Evolutionary conservation across 139 green algal genomes (phyloP).

Genomic region (Diplosphaera chodatii): DNA sequence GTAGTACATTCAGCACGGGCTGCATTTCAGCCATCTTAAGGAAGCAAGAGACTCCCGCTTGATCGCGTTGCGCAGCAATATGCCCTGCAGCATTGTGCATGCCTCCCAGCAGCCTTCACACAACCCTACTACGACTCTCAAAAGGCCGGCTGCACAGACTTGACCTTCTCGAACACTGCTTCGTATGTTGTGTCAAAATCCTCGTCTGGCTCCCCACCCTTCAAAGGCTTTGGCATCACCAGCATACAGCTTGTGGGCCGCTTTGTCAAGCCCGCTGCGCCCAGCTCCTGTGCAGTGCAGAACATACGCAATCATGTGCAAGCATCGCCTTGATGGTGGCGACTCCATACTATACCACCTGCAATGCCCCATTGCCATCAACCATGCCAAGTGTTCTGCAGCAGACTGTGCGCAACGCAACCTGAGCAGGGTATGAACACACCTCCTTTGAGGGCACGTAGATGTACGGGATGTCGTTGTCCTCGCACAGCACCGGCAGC

Average conservation of each 20-base stretch:
- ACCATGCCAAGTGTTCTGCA: no score
- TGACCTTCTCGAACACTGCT: conserved; percentile 64
- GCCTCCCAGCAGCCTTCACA: no score
- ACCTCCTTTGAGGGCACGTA: conserved; percentile 94
- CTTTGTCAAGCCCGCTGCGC: conserved; percentile 91
- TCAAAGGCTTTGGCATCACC: conserved; percentile 76
- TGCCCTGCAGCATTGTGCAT: no score
- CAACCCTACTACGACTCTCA: conserved; percentile 8
- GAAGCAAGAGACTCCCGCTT: no score
- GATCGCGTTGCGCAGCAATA: no score
- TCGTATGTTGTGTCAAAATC: conserved; percentile 60
- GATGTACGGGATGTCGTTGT: conserved; percentile 90
- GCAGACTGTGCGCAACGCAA: no score
- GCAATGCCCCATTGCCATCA: no score
- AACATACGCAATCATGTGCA: no score
- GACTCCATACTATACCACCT: no score
- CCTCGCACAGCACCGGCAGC: conserved; percentile 94
- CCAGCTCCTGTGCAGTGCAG: conserved; percentile 63
- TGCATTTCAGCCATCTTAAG: no score
- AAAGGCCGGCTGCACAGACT: conserved; percentile 34
- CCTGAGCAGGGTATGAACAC: conserved; percentile 2
- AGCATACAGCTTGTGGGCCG: conserved; percentile 96
- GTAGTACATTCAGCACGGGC: no score
- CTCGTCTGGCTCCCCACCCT: conserved; percentile 42
- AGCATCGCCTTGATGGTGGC: no score